A percentile compares a stretch with the other conserved stretches of the same genome.
Conservation (phyloP, 192 early-diverging fungal species). For the Chytriomyces sp. region DNA sequence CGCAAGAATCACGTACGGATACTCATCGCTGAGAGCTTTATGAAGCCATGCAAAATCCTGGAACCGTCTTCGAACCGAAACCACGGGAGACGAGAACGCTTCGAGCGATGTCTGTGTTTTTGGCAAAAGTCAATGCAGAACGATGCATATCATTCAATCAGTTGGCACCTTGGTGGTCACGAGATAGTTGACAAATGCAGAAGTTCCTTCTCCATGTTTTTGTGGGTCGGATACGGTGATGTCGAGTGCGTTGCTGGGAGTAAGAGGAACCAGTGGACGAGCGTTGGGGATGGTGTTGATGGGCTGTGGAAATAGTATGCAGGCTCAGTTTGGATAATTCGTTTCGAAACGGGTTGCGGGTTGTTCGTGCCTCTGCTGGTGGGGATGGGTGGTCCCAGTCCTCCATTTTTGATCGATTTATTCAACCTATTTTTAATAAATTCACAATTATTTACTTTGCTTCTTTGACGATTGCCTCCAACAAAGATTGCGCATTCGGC, state of each 20-base stretch:
- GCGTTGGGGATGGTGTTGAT: not conserved
- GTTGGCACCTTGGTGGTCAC: slow-evolving; percentile 74
- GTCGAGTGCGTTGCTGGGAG: slow-evolving; percentile 24
- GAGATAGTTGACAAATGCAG: slow-evolving; percentile 82
- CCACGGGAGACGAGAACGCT: slow-evolving; percentile 56
- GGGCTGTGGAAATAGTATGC: not conserved
- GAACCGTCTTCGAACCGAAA: slow-evolving; percentile 84
- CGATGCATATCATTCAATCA: not conserved
- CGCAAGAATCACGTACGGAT: slow-evolving; percentile 81
- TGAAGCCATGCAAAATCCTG: slow-evolving; percentile 95
- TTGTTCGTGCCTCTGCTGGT: too few species aligned
- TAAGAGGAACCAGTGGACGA: not conserved
- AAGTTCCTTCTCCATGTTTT: slow-evolving; percentile 89
- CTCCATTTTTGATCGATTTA: too few species aligned
- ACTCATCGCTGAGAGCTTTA: slow-evolving; percentile 72
- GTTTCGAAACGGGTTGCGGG: too few species aligned
- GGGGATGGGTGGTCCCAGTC: too few species aligned
- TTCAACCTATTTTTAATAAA: too few species aligned
- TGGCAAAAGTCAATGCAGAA: not conserved
- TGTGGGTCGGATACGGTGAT: slow-evolving; percentile 78
- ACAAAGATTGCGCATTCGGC: slow-evolving; percentile 31
- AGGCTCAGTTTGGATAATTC: too few species aligned
- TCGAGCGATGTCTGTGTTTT: slow-evolving; percentile 65
- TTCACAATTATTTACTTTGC: not conserved
- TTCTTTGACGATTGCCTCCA: slow-evolving; percentile 24